phyloP scores from a whole-genome alignment of 352 stramenopile species.

The Globisporangium spiculum region DNA sequence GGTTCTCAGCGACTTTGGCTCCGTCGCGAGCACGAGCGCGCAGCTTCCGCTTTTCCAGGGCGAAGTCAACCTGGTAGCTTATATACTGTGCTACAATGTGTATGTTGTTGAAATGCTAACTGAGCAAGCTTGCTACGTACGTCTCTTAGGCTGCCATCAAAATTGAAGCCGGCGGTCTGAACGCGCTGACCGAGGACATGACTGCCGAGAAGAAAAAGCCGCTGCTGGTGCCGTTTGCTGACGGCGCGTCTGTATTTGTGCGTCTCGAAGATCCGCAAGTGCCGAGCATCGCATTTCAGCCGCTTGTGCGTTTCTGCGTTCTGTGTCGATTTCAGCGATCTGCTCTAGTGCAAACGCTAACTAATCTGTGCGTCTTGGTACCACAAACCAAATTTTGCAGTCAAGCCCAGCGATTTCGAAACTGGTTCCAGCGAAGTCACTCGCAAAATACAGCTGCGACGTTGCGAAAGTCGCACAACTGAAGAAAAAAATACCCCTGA shows the following conservation, averaged over 20 bases:
- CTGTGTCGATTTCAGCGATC: too few relatives aligned
- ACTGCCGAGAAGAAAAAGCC: constrained; percentile 45
- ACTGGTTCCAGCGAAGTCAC: constrained; percentile 41
- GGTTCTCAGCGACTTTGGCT: constrained; percentile 34
- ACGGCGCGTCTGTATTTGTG: constrained; percentile 55
- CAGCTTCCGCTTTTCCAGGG: constrained; percentile 67
- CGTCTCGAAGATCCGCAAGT: constrained; percentile 65
- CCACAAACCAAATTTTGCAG: background rate
- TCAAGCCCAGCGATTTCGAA: constrained; percentile 28
- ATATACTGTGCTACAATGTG: background rate
- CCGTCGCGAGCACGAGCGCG: constrained; percentile 33
- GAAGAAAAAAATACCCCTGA: constrained; percentile 68
- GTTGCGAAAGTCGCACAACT: constrained; percentile 30
- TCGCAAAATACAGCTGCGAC: constrained; percentile 54
- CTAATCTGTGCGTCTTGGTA: too few relatives aligned
- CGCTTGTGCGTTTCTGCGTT: constrained; percentile 34
- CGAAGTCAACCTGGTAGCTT: constrained; percentile 54
- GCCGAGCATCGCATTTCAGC: constrained; percentile 25
- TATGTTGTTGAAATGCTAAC: background rate
- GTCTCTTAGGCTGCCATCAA: constrained; percentile 35
- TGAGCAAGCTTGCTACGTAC: background rate
- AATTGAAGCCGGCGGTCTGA: constrained; percentile 18
- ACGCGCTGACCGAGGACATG: constrained; percentile 36
- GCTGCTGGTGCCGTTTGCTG: constrained; percentile 27
- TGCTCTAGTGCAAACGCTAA: too few relatives aligned